Evolutionary conservation across 441 rosid genomes (phyloP).

Genomic region (Mallotus japonicus): DNA sequence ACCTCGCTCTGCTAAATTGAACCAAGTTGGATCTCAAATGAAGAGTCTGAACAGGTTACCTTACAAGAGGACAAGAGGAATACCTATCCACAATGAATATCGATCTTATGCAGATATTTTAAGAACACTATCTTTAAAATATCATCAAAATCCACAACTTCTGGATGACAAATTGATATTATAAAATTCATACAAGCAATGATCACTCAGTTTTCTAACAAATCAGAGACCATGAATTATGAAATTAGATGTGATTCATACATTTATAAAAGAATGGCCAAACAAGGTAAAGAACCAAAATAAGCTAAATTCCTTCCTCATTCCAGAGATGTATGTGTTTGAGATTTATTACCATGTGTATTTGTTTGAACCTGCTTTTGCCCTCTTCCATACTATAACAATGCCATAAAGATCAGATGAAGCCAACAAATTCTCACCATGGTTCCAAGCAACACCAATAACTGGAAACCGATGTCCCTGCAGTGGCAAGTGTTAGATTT

Average conservation of each 20-base stretch:
- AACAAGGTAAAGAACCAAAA: background rate
- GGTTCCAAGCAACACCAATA: constrained; percentile 86
- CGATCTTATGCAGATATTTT: background rate
- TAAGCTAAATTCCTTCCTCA: background rate
- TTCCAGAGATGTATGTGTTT: background rate
- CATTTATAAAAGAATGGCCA: constrained; percentile 18
- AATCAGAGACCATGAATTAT: too few relatives aligned
- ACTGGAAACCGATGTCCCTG: constrained; percentile 99
- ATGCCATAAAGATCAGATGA: constrained; percentile 86
- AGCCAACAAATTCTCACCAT: constrained; percentile 91
- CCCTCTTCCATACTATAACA: constrained; percentile 97
- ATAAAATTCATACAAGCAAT: constrained; percentile 9
- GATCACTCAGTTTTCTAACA: background rate
- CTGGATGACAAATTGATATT: background rate
- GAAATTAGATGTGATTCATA: background rate
- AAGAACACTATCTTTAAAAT: background rate
- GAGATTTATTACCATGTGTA: background rate
- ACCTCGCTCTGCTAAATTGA: too few relatives aligned
- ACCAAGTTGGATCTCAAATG: too few relatives aligned
- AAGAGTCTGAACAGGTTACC: too few relatives aligned
- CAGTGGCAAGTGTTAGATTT: constrained; percentile 14
- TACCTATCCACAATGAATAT: too few relatives aligned
- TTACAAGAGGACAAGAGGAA: too few relatives aligned
- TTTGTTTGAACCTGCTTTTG: constrained; percentile 47
- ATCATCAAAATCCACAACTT: background rate